Percentiles rank a stretch among this genome's conserved stretches.
phyloP scores from a whole-genome alignment of 371 early-diverging fungal genomes.

The Apophysomyces elegans region DNA sequence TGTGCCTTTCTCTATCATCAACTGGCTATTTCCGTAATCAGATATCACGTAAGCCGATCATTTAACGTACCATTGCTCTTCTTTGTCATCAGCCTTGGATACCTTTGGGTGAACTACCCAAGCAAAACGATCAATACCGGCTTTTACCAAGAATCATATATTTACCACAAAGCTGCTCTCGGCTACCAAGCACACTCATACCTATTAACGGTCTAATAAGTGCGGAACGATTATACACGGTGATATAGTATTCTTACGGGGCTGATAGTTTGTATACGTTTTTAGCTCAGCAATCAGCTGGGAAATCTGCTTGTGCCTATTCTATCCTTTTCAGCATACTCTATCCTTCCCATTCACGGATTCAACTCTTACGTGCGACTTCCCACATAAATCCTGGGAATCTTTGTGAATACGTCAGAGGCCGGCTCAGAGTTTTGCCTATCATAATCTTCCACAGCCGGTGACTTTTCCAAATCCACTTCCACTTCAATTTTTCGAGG shows the following conservation, averaged over 20 bases:
- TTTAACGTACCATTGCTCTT: slow-evolving; percentile 48
- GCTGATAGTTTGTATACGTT: slow-evolving; percentile 55
- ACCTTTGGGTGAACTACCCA: slow-evolving; percentile 45
- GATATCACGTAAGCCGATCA: neutral
- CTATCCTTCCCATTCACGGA: neutral
- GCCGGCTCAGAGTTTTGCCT: neutral
- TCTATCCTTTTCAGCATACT: neutral
- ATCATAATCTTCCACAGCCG: neutral
- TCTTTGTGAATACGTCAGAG: slow-evolving; percentile 22
- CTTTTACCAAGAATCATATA: neutral
- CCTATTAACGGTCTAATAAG: slow-evolving; percentile 21
- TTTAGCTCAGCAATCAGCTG: slow-evolving; percentile 59
- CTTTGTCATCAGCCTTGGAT: slow-evolving; percentile 41
- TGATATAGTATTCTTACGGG: slow-evolving; percentile 35
- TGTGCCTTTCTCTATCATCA: slow-evolving; percentile 33
- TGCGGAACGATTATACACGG: neutral
- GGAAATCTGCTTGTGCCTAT: slow-evolving; percentile 60
- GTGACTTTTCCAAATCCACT: slow-evolving; percentile 1
- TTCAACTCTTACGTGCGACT: slow-evolving; percentile 55
- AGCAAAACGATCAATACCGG: neutral
- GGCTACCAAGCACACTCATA: slow-evolving; percentile 59
- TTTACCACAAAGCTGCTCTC: slow-evolving; percentile 59
- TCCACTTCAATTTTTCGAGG: slow-evolving; percentile 4
- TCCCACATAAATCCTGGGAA: slow-evolving; percentile 47
- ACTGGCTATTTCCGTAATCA: slow-evolving; percentile 13